Base-by-base conservation (phyloP, 305 asterid genomes). In the Rubia tinctorum region DNA sequence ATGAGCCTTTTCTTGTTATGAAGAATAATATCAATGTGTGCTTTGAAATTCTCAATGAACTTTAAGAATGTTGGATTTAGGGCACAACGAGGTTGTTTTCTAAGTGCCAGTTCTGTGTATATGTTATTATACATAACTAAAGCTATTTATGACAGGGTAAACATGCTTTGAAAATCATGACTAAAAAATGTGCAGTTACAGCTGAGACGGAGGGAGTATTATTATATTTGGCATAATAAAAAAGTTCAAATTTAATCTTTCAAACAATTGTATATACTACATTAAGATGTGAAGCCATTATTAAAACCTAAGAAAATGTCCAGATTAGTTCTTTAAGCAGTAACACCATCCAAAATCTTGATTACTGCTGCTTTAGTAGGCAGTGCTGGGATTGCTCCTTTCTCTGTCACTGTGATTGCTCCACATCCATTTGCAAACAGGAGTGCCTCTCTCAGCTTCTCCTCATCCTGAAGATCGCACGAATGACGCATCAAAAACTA, bases 371-470 rank as follows among this genome's bases (percentile, higher is more conserved):
- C 88, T 76, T 82, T 87, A 6, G 95, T 89, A 17, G 97, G 98
- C 60, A 93, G 79, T 7, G 96, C 97, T 0, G 98, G 98, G 37
- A 93, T 93, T 0, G 97, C 96, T 3, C 98, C 98, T 13, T 81
- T 85, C 76, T 89, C 80, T 15, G 97, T 93, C 68, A 87, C 93
- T 0, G 97, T 88, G 23, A 91, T 82, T 71, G 95, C 98, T 5
- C 96, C 98, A 68, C 96, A 89, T 2, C 89, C 95, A 70, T 89
- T 89, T 0, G 95, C 96, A 62, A 91, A 93, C 62, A 75, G 62
- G 43, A 92, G 88, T 18, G 96, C 90, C 69, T 84, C 88, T 64
- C 89, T 84, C 75, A 90, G 60, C 66, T 80, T 78, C 73, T 59
- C 73, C 75, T 90, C 97, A 11, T 91, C 93, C 97, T 90, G 79